phyloP scores from a whole-genome alignment of 345 rosid species.

The Diplotaxis tenuifolia region DNA sequence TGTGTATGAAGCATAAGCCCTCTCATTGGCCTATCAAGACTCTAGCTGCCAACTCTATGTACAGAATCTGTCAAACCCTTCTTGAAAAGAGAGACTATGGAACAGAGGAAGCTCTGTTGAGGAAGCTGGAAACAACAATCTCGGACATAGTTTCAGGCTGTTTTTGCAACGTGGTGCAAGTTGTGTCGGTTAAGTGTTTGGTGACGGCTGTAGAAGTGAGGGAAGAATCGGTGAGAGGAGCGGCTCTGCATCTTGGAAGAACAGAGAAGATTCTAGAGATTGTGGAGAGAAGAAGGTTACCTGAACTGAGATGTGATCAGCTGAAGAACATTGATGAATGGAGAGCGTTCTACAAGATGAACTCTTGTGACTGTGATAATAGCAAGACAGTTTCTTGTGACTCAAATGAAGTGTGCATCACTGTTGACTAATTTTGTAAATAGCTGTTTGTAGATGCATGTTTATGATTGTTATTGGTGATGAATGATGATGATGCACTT shows the following conservation, averaged over 20 bases:
- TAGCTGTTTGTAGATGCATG: neutral
- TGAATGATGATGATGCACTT: neutral
- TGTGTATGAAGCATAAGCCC: constrained; percentile 46
- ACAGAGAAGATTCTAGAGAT: constrained; percentile 52
- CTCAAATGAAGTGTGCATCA: constrained; percentile 10
- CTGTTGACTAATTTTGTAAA: constrained; percentile 10
- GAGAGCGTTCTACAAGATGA: constrained; percentile 42
- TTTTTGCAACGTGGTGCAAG: constrained; percentile 57
- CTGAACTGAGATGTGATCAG: constrained; percentile 43
- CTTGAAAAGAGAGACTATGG: constrained; percentile 37
- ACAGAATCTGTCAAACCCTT: constrained; percentile 60
- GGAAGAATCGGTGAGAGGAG: constrained; percentile 50
- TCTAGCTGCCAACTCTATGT: constrained; percentile 81
- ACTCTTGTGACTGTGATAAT: constrained; percentile 8
- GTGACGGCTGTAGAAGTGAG: constrained; percentile 55
- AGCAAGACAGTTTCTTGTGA: neutral
- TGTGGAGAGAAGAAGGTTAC: constrained; percentile 44
- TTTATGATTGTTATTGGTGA: neutral
- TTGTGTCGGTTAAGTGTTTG: constrained; percentile 55
- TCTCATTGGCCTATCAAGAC: constrained; percentile 70
- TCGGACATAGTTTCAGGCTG: constrained; percentile 77
- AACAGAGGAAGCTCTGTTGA: constrained; percentile 43
- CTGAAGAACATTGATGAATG: constrained; percentile 61
- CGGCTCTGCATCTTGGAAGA: constrained; percentile 63
- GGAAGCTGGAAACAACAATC: constrained; percentile 42